phyloP scores from a whole-genome alignment of 2,329 filamentous ascomycete genomes.

The Mariannaea elegans region DNA sequence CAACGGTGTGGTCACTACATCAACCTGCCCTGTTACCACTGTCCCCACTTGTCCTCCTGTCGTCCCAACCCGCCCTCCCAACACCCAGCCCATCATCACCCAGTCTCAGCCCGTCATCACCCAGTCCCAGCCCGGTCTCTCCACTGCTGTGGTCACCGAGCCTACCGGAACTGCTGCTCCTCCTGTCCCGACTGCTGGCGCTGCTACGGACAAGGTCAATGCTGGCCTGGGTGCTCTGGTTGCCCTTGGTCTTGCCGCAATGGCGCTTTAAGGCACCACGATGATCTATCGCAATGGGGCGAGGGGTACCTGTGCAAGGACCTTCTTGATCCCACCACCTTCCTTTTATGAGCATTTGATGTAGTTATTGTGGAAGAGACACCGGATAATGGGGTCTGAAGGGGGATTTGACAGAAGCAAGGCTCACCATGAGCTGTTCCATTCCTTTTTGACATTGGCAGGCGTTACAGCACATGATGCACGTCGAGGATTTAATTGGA shows the following conservation, averaged over 20 bases:
- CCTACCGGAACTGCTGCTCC: conserved; percentile 26
- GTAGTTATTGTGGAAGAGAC: not conserved
- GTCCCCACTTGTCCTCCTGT: conserved; percentile 3
- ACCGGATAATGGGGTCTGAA: not conserved
- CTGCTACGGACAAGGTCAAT: conserved; percentile 48
- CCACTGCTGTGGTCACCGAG: no score
- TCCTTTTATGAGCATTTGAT: not conserved
- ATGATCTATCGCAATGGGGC: not conserved
- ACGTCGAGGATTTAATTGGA: not conserved
- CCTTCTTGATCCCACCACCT: not conserved
- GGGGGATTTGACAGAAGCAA: not conserved
- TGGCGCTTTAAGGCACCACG: conserved; percentile 45
- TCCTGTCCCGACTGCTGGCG: conserved; percentile 47
- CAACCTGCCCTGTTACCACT: conserved; percentile 15
- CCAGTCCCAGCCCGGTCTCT: conserved; percentile 29
- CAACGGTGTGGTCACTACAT: not conserved
- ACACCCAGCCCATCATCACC: not conserved
- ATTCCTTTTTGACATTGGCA: not conserved
- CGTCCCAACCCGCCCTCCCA: not conserved
- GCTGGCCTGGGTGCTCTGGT: conserved; percentile 49
- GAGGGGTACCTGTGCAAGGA: not conserved
- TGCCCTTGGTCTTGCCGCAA: conserved; percentile 49
- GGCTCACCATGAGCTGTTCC: not conserved
- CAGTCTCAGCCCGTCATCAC: not conserved
- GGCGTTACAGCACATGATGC: not conserved